These are phyloP conservation scores for Dioscorea dumetorum DNA, from an alignment of 106 monocot genomes.

Conservation along the genomic window DNA sequence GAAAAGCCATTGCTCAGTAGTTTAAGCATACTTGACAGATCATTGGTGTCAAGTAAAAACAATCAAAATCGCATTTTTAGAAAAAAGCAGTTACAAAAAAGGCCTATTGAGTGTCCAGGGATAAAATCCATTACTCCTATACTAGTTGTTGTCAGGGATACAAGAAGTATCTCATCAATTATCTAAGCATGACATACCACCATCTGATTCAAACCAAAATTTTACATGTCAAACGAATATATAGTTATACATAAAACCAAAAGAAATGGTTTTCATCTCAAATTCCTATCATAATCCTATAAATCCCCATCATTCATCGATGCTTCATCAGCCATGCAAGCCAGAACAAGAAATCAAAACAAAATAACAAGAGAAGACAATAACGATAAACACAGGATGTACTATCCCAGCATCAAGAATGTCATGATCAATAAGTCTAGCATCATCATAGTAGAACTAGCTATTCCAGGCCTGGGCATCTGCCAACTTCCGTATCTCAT, in stretches of 20 bases:
- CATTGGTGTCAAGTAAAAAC: too few species aligned
- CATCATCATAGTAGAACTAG: conserved; percentile 24
- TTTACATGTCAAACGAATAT: background rate
- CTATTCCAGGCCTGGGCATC: conserved; percentile 86
- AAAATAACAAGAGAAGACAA: conserved; percentile 3
- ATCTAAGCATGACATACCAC: background rate
- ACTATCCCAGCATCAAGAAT: conserved; percentile 73
- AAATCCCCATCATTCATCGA: background rate
- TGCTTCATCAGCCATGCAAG: background rate
- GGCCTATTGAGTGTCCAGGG: too few species aligned
- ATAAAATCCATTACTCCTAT: too few species aligned
- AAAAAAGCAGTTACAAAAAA: too few species aligned
- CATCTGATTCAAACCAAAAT: background rate
- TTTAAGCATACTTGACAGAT: too few species aligned
- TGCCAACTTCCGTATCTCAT: conserved; percentile 56
- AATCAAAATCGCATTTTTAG: too few species aligned
- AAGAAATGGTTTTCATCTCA: background rate
- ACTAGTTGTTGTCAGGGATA: too few species aligned
- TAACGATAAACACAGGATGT: background rate
- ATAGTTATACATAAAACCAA: background rate
- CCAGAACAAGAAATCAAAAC: background rate
- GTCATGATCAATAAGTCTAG: conserved; percentile 37
- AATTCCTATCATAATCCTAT: too few species aligned
- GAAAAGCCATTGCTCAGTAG: too few species aligned
- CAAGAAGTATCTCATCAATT: background rate